Percentiles rank a stretch among this genome's conserved stretches.
Evolutionary conservation across 1,284 basidiomycete species (phyloP).

Genomic region (Malassezia vespertilionis): DNA sequence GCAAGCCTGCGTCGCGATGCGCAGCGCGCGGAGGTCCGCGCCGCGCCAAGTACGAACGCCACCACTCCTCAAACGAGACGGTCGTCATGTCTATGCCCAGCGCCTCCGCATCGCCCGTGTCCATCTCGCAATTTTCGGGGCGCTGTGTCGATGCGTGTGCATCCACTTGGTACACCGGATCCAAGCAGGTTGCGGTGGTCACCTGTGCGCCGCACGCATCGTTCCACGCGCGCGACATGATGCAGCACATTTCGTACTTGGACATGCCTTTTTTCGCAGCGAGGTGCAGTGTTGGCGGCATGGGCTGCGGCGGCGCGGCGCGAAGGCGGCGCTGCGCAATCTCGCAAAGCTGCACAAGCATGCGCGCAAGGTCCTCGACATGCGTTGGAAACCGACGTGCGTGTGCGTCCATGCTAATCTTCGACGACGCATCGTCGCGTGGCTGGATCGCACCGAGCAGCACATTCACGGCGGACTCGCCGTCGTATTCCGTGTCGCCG

Average conservation of each 20-base stretch:
- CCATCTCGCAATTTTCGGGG: constrained; percentile 40
- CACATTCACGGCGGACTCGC: constrained; percentile 43
- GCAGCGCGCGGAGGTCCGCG: background rate
- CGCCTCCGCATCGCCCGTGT: constrained; percentile 22
- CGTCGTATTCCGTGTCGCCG: constrained; percentile 25
- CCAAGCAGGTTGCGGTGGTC: constrained; percentile 26
- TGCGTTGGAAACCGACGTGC: constrained; percentile 52
- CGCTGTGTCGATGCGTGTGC: constrained; percentile 34
- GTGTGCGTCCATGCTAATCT: constrained; percentile 34
- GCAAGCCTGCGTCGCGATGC: no score
- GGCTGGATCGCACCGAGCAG: constrained; percentile 30
- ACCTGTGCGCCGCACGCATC: constrained; percentile 21
- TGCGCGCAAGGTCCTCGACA: constrained; percentile 50
- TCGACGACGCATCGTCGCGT: constrained; percentile 1
- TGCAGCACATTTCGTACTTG: constrained; percentile 51
- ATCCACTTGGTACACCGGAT: constrained; percentile 38
- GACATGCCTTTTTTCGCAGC: constrained; percentile 50
- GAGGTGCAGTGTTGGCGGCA: constrained; percentile 49
- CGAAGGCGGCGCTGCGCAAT: constrained; percentile 11
- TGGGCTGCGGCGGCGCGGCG: background rate
- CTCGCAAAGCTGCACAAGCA: constrained; percentile 47
- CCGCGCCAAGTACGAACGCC: constrained; percentile 24
- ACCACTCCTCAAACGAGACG: constrained; percentile 40
- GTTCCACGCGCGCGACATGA: constrained; percentile 33
- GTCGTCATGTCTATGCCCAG: constrained; percentile 30